Conservation (phyloP, 805 yeast genomes). For the Candida gorgasii region DNA sequence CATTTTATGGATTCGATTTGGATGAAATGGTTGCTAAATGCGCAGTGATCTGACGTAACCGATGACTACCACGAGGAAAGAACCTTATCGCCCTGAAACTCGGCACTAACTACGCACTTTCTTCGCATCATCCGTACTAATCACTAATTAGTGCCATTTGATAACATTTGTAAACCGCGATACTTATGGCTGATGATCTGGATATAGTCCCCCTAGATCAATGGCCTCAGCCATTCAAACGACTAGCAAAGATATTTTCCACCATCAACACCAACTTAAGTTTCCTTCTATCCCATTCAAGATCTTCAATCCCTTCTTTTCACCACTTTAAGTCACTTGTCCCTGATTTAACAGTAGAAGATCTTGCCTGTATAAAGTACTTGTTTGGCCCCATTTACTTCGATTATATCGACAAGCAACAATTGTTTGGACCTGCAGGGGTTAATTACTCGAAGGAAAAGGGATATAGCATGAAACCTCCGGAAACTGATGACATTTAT, state of each 20-base stretch:
- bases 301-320: constrained; percentile 32
- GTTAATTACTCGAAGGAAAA: constrained; percentile 26
- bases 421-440: constrained; percentile 42
- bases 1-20: constrained; percentile 24
- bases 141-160: too few relatives aligned
- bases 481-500: constrained; percentile 13
- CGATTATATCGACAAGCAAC: constrained; percentile 80
- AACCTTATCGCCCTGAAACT: too few relatives aligned
- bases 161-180: too few relatives aligned
- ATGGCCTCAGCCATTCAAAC: constrained; percentile 16
- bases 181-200: not conserved
- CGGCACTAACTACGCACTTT: too few relatives aligned
- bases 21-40: too few relatives aligned
- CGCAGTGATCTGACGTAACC: too few relatives aligned
- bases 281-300: constrained; percentile 37
- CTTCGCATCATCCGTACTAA: too few relatives aligned
- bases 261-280: constrained; percentile 42
- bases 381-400: constrained; percentile 63
- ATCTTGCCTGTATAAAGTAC: constrained; percentile 62
- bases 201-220: constrained; percentile 1
- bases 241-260: constrained; percentile 21
- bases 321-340: constrained; percentile 33
- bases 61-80: too few relatives aligned
- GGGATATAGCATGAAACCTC: constrained; percentile 36
- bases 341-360: constrained; percentile 41